These are phyloP conservation scores for Candida silvatica DNA, from an alignment of 805 yeast species.

Conservation along the genomic window DNA sequence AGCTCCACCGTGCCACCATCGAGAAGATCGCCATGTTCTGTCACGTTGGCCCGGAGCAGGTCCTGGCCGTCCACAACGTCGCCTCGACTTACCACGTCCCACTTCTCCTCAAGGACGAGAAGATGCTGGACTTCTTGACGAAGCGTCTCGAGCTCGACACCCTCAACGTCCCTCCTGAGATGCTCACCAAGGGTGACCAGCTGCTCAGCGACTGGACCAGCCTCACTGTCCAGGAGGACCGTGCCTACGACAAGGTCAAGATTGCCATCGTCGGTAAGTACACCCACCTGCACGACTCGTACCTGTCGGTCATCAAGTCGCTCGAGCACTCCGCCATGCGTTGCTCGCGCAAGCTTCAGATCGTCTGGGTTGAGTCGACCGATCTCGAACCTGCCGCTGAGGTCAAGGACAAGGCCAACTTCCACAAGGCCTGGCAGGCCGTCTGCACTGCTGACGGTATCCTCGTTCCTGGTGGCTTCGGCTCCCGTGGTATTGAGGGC, in stretches of 20 bases:
- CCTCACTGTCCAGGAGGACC: conserved; percentile 74
- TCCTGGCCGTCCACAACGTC: conserved; percentile 92
- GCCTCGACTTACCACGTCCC: conserved; percentile 98
- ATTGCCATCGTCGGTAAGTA: conserved; percentile 98
- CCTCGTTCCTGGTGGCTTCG: conserved; percentile 98
- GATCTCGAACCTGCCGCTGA: conserved; percentile 75
- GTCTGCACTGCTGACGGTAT: conserved; percentile 94
- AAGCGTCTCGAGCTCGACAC: conserved; percentile 56
- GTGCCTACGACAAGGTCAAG: conserved; percentile 76
- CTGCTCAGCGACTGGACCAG: conserved; percentile 72
- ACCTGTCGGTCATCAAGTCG: conserved; percentile 89
- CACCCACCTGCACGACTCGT: conserved; percentile 91
- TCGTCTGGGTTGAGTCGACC: conserved; percentile 93
- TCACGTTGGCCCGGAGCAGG: conserved; percentile 98
- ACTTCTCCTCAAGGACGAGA: conserved; percentile 78
- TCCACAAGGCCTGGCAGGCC: conserved; percentile 92
- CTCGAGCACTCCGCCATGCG: conserved; percentile 93
- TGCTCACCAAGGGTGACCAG: conserved; percentile 54
- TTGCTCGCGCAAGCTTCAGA: conserved; percentile 74
- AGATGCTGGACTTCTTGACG: conserved; percentile 62
- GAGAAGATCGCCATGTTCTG: conserved; percentile 98
- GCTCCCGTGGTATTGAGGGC: conserved; percentile 95
- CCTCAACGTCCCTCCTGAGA: conserved; percentile 37
- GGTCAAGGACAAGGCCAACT: conserved; percentile 56
- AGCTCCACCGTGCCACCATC: conserved; percentile 75